Percentiles rank a stretch among this genome's conserved stretches.
Conservation (phyloP, 2,329 filamentous ascomycete genomes). For the Colletotrichum sublineola region DNA sequence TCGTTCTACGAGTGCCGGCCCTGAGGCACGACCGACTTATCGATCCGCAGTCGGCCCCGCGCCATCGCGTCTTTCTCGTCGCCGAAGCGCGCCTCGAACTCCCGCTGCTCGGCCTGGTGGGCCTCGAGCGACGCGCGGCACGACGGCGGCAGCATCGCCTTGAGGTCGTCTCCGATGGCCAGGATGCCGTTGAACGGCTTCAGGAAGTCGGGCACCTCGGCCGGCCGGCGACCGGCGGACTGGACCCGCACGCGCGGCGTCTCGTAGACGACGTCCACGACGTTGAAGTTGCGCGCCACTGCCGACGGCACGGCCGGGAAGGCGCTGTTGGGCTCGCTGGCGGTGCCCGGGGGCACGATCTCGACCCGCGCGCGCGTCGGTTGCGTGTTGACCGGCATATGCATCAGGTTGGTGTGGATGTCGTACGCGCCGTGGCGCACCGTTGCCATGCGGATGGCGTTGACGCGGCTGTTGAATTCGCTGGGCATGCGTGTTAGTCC, state of each 20-base stretch:
- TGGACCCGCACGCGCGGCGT: slow-evolving; percentile 63
- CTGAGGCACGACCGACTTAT: slow-evolving; percentile 73
- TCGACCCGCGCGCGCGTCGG: slow-evolving; percentile 89
- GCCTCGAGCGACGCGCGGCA: slow-evolving; percentile 80
- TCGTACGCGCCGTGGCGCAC: slow-evolving; percentile 84
- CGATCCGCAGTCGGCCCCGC: slow-evolving; percentile 68
- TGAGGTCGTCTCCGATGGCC: slow-evolving; percentile 74
- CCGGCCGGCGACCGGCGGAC: slow-evolving; percentile 53
- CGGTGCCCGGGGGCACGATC: slow-evolving; percentile 64
- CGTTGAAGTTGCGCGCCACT: slow-evolving; percentile 68
- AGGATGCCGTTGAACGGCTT: slow-evolving; percentile 71
- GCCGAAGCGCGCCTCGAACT: slow-evolving; percentile 83
- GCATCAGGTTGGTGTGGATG: slow-evolving; percentile 91
- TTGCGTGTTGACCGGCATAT: slow-evolving; percentile 89
- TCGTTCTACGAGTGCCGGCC: slow-evolving; percentile 34
- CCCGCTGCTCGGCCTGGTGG: slow-evolving; percentile 72
- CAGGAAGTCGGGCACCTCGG: slow-evolving; percentile 59
- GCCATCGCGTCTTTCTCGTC: slow-evolving; percentile 72
- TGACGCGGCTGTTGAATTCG: slow-evolving; percentile 84
- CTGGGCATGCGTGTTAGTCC: slow-evolving; percentile 59
- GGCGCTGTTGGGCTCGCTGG: slow-evolving; percentile 47
- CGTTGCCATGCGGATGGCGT: slow-evolving; percentile 76
- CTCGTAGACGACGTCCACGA: slow-evolving; percentile 69
- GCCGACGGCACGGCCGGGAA: slow-evolving; percentile 64
- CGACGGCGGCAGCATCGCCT: slow-evolving; percentile 74